These are phyloP conservation scores for Fusarium floridanum DNA, from an alignment of 2,329 filamentous ascomycete genomes.

Conservation along the genomic window DNA sequence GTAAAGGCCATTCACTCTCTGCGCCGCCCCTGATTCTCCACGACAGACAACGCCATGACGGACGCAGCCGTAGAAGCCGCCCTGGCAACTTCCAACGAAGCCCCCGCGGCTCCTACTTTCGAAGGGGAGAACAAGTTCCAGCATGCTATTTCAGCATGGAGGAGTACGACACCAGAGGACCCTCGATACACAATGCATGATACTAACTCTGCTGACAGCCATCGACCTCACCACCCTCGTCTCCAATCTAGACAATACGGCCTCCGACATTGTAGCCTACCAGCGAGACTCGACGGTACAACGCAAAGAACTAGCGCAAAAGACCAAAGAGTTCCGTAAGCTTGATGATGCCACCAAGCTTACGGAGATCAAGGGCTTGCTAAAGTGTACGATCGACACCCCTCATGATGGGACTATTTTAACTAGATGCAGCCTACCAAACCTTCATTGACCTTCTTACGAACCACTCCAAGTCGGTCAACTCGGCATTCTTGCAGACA, in stretches of 20 bases:
- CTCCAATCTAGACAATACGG: conserved; percentile 88
- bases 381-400: conserved; percentile 74
- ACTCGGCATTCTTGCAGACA: conserved; percentile 90
- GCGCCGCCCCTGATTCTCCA: conserved; percentile 16
- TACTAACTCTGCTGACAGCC: conserved; percentile 63
- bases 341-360: conserved; percentile 90
- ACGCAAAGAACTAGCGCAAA: conserved; percentile 96
- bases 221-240: conserved; percentile 89
- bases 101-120: conserved; percentile 46
- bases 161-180: conserved; percentile 70
- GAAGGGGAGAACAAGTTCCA: conserved; percentile 93
- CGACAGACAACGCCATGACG: conserved; percentile 46
- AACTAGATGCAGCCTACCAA: conserved; percentile 80
- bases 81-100: conserved; percentile 39
- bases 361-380: conserved; percentile 85
- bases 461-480: conserved; percentile 94
- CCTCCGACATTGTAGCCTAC: conserved; percentile 93
- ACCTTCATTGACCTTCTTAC: conserved; percentile 96
- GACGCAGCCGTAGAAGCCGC: conserved; percentile 50
- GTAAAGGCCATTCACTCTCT: conserved; percentile 36
- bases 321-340: conserved; percentile 98
- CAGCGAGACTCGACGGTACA: conserved; percentile 97
- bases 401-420: conserved; percentile 12
- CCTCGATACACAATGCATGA: background rate
- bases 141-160: conserved; percentile 94